Percentiles rank a stretch among this genome's conserved stretches.
These are phyloP conservation scores for Lodderomyces orthopsilosis DNA, from an alignment of 1,139 yeast species.

Conservation along the genomic window DNA sequence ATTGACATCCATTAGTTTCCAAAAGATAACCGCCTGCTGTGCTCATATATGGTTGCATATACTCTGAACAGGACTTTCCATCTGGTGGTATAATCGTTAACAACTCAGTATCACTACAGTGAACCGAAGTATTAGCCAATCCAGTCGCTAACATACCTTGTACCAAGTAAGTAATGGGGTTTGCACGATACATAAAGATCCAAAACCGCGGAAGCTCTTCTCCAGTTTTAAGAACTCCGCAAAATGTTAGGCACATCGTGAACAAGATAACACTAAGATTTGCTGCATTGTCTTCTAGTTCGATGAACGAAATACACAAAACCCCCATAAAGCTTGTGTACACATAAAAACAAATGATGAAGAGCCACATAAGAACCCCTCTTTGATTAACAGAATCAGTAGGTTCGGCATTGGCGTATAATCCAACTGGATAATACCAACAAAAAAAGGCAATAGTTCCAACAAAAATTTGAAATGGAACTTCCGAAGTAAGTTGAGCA, in stretches of 20 bases:
- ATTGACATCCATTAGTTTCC: slow-evolving; percentile 43
- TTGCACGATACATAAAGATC: slow-evolving; percentile 34
- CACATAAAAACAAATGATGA: slow-evolving; percentile 36
- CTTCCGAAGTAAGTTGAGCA: slow-evolving; percentile 68
- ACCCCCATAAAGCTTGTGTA: slow-evolving; percentile 40
- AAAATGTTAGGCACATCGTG: slow-evolving; percentile 31
- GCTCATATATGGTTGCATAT: slow-evolving; percentile 44
- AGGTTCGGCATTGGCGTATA: slow-evolving; percentile 52
- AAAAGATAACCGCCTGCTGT: slow-evolving; percentile 49
- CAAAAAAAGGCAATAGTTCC: slow-evolving; percentile 69
- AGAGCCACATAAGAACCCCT: slow-evolving; percentile 47
- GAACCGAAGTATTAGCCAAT: slow-evolving; percentile 22
- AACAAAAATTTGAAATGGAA: slow-evolving; percentile 70
- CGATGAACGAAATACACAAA: slow-evolving; percentile 36
- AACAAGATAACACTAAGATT: slow-evolving; percentile 26
- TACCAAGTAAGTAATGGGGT: slow-evolving; percentile 64
- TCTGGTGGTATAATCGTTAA: slow-evolving; percentile 35
- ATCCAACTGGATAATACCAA: slow-evolving; percentile 83
- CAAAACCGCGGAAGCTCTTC: slow-evolving; percentile 32
- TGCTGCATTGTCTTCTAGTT: slow-evolving; percentile 41
- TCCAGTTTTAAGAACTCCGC: slow-evolving; percentile 31
- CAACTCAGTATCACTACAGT: slow-evolving; percentile 27
- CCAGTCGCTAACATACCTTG: slow-evolving; percentile 38
- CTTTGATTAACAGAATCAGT: slow-evolving; percentile 25
- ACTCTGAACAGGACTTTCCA: slow-evolving; percentile 55